A percentile compares a stretch with the other conserved stretches of the same genome.
phyloP scores from a whole-genome alignment of 768 basidiomycete genomes.

The Rhizopogon vulgaris region DNA sequence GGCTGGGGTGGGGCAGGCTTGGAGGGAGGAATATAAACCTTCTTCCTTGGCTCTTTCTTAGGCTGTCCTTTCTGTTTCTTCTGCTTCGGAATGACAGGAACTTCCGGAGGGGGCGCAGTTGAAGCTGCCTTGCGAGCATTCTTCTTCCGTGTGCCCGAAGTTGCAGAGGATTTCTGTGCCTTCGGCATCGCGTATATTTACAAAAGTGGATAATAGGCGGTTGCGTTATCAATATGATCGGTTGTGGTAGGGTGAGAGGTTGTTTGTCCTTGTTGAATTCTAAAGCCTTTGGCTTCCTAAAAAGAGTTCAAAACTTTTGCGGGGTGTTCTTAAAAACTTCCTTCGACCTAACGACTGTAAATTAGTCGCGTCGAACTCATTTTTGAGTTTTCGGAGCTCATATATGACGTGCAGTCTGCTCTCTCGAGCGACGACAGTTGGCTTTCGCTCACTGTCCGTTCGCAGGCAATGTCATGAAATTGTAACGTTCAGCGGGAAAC shows the following conservation, averaged over 20 bases:
- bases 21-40: conserved; percentile 81
- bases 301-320: neutral
- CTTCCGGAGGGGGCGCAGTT: conserved; percentile 28
- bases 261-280: neutral
- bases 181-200: conserved; percentile 32
- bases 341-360: neutral
- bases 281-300: conserved; percentile 1
- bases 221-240: neutral
- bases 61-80: conserved; percentile 44
- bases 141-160: conserved; percentile 87
- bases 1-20: conserved; percentile 69
- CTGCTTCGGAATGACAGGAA: conserved; percentile 36
- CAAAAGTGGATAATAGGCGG: neutral
- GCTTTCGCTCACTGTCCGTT: neutral
- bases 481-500: neutral
- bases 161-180: conserved; percentile 67
- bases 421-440: neutral
- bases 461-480: neutral
- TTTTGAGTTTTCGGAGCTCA: neutral
- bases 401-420: conserved; percentile 3
- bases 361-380: neutral
- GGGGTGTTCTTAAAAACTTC: conserved; percentile 3
- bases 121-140: conserved; percentile 70
- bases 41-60: conserved; percentile 71
- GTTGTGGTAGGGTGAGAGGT: neutral